A percentile compares a stretch with the other conserved stretches of the same genome.
These are phyloP conservation scores for Pythium coloratum DNA, from an alignment of 352 stramenopile genomes.

Conservation along the genomic window DNA sequence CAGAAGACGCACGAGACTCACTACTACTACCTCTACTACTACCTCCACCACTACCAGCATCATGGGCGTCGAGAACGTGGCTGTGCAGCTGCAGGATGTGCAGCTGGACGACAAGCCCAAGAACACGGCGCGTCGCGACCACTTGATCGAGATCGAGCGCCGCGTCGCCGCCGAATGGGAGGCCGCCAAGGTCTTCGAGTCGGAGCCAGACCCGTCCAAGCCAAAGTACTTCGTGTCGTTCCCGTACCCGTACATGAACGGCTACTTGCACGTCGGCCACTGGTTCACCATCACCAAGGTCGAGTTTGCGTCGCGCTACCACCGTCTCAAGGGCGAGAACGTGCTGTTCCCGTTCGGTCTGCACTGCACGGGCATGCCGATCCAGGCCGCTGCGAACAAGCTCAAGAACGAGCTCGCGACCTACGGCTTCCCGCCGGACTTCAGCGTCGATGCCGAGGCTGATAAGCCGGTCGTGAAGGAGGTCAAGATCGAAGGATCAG, in stretches of 20 bases:
- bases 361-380: conserved; percentile 99
- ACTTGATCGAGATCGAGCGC: conserved; percentile 91
- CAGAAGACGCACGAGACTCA: conserved; percentile 4
- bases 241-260: conserved; percentile 99
- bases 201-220: conserved; percentile 69
- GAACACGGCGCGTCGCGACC: conserved; percentile 88
- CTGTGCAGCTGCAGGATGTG: conserved; percentile 79
- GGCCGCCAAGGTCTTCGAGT: conserved; percentile 90
- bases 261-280: conserved; percentile 97
- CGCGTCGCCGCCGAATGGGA: conserved; percentile 90
- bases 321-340: conserved; percentile 98
- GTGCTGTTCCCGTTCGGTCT: conserved; percentile 99
- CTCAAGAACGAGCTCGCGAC: conserved; percentile 96
- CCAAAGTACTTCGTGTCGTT: conserved; percentile 99
- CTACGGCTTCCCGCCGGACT: conserved; percentile 94
- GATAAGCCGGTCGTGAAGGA: conserved; percentile 37
- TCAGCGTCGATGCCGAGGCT: conserved; percentile 78
- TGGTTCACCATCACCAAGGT: conserved; percentile 99
- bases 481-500: conserved; percentile 76
- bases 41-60: not conserved
- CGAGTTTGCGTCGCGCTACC: conserved; percentile 91
- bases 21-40: not conserved
- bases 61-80: conserved; percentile 60
- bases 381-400: conserved; percentile 99
- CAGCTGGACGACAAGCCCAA: conserved; percentile 57